Conservation (phyloP, 805 yeast genomes). For the Cyberlindnera sargentensis region DNA sequence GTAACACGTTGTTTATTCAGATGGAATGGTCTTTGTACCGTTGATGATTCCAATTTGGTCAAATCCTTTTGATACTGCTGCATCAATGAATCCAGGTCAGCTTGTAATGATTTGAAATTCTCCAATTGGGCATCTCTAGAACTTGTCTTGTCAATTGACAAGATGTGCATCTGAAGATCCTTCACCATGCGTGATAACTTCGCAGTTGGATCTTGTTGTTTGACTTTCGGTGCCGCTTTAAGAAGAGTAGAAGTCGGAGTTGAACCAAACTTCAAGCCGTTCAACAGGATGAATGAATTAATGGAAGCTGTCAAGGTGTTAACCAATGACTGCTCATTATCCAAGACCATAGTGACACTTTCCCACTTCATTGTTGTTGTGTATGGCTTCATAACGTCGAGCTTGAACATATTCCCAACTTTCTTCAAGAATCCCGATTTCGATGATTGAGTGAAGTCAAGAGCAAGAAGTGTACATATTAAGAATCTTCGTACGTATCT, state of each 20-base stretch:
- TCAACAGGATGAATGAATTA: neutral
- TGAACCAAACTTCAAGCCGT: slow-evolving; percentile 2
- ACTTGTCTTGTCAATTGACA: slow-evolving; percentile 4
- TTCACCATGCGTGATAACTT: slow-evolving; percentile 7
- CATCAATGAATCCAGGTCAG: slow-evolving; percentile 4
- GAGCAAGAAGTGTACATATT: slow-evolving; percentile 36
- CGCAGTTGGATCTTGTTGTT: slow-evolving; percentile 4
- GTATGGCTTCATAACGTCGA: no score
- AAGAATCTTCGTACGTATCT: slow-evolving; percentile 35
- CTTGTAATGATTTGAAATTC: slow-evolving; percentile 10
- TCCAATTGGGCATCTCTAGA: slow-evolving; percentile 6
- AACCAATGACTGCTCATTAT: neutral
- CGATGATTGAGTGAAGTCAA: slow-evolving; percentile 19
- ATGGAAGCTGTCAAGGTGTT: slow-evolving; percentile 3
- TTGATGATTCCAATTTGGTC: slow-evolving; percentile 3
- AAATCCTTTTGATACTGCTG: slow-evolving; percentile 8
- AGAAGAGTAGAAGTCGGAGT: neutral
- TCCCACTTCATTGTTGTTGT: slow-evolving; percentile 2
- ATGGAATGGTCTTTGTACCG: slow-evolving; percentile 9
- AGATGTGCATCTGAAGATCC: slow-evolving; percentile 6
- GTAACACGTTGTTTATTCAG: slow-evolving; percentile 5
- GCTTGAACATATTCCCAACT: no score
- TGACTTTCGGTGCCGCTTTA: neutral
- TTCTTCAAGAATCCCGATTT: slow-evolving; percentile 2
- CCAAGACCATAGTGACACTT: neutral